A percentile compares a stretch with the other conserved stretches of the same genome.
Evolutionary conservation across 2,329 filamentous ascomycete species (phyloP).

Genomic region (Neofusicoccum cordaticola): DNA sequence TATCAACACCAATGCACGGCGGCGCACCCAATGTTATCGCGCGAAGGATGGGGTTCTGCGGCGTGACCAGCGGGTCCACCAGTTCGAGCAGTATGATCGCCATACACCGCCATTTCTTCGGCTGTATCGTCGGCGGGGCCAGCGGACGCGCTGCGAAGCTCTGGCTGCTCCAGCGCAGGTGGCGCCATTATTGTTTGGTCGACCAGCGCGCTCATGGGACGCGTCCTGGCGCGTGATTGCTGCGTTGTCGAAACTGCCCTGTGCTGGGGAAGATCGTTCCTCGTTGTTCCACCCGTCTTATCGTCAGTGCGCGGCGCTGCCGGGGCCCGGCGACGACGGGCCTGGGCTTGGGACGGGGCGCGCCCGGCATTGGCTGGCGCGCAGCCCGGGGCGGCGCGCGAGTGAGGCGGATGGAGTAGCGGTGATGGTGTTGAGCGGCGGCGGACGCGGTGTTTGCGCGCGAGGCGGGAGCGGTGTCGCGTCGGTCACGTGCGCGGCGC

Average conservation of each 20-base stretch:
- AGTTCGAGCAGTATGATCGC: slow-evolving; percentile 16
- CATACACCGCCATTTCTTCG: slow-evolving; percentile 16
- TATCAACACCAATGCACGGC: background rate
- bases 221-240: slow-evolving; percentile 13
- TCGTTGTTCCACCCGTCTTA: background rate
- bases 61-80: slow-evolving; percentile 13
- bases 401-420: background rate
- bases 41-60: slow-evolving; percentile 5
- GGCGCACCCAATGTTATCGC: background rate
- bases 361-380: background rate
- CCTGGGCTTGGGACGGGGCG: too few species aligned
- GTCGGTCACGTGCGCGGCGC: background rate
- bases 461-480: too few species aligned
- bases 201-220: background rate
- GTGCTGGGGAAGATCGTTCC: slow-evolving; percentile 2
- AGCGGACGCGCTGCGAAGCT: background rate
- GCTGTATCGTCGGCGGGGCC: slow-evolving; percentile 2
- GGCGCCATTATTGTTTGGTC: slow-evolving; percentile 1
- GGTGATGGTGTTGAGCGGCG: too few species aligned
- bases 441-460: too few species aligned
- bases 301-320: background rate
- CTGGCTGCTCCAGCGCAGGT: background rate
- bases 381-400: background rate
- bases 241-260: slow-evolving; percentile 13
- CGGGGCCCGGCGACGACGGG: background rate